Evolutionary conservation across 129 eudicot genomes (phyloP), one percentile per base, ranked within the genome.

Genomic region (Chrysanthemum makinoi): DNA sequence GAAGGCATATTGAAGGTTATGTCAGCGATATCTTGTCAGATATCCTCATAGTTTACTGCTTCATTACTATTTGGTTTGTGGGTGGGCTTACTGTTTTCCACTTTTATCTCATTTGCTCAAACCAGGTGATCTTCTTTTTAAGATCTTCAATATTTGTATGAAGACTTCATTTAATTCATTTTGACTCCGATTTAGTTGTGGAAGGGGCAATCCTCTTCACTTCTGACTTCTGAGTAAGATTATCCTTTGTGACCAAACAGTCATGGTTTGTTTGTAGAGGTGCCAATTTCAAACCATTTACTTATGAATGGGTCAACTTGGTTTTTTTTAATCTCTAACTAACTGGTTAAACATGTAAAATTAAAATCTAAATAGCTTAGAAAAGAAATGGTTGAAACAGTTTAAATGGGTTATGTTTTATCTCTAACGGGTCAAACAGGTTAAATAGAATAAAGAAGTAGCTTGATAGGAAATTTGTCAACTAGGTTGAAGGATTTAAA

Each of bases 11-110:
- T 70, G 86, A 84, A 80, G 70, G 91, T 96, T 33, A 81, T 95
- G 77, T 52, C 80, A 46, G 55, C 6, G 97, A 95, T 68, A 43
- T 84, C 60, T 52, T 95, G 70, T 88, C 99, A 11, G 99, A 84
- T 88, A 19, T 95, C 65, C 97, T 95, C 68, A 83, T 95, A 3
- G 85, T 88, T 24, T 95, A 95, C 82, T 90, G 99, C 87, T 95
- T 95, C 72, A 65, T 95, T 30, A 81, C 97, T 18, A 77, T 95
- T 62, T 95, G 99, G 99, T 95, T 90, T 62, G 97, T 95, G 18
- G 97, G 99, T 0, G 99, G 99, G 63, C 88, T 95, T 48, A 56
- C 99, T 2, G 68, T 81, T 69, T 95, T 95, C 85, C 99, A 95
- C 77, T 84, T 88, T 77, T 88, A 90, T 80, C 90, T 95, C 46